These are phyloP conservation scores for Colletotrichum spaethianum DNA, from an alignment of 2,329 filamentous ascomycete genomes.

Conservation along the genomic window DNA sequence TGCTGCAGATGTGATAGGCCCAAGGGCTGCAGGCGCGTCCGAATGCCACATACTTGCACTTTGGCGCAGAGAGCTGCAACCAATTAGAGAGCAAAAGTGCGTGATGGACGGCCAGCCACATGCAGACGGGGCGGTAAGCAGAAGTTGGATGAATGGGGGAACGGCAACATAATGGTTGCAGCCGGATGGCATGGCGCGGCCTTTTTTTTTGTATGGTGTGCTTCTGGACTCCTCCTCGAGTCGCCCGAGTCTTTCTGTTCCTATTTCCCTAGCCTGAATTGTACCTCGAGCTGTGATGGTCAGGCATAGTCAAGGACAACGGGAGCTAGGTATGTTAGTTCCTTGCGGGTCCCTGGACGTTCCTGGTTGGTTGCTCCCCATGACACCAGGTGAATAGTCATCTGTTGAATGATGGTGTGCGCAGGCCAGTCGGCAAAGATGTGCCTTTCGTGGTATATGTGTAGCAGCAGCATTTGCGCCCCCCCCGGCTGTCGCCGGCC, in stretches of 20 bases:
- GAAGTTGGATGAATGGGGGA: constrained; percentile 24
- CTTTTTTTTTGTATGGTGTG: constrained; percentile 9
- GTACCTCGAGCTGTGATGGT: background rate
- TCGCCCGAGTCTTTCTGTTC: constrained; percentile 21
- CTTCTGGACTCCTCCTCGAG: constrained; percentile 4
- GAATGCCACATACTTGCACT: constrained; percentile 44
- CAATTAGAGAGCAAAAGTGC: constrained; percentile 54
- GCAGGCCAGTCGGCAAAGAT: constrained; percentile 19
- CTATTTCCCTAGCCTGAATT: background rate
- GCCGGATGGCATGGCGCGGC: constrained; percentile 33
- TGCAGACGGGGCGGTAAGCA: constrained; percentile 63
- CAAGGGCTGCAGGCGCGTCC: constrained; percentile 30
- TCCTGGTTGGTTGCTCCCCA: background rate
- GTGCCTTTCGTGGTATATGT: constrained; percentile 5
- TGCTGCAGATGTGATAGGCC: constrained; percentile 49
- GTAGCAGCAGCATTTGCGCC: background rate
- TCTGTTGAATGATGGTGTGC: constrained; percentile 7
- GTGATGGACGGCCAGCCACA: constrained; percentile 58
- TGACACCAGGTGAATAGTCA: constrained; percentile 1
- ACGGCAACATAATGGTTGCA: constrained; percentile 29
- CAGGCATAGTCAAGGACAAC: background rate
- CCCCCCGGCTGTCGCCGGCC: constrained; percentile 11
- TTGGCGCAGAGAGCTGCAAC: constrained; percentile 45
- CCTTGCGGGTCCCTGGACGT: background rate
- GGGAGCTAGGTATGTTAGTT: background rate